Conservation (phyloP, 2,329 filamentous ascomycete genomes). For the Exophiala spinifera region DNA sequence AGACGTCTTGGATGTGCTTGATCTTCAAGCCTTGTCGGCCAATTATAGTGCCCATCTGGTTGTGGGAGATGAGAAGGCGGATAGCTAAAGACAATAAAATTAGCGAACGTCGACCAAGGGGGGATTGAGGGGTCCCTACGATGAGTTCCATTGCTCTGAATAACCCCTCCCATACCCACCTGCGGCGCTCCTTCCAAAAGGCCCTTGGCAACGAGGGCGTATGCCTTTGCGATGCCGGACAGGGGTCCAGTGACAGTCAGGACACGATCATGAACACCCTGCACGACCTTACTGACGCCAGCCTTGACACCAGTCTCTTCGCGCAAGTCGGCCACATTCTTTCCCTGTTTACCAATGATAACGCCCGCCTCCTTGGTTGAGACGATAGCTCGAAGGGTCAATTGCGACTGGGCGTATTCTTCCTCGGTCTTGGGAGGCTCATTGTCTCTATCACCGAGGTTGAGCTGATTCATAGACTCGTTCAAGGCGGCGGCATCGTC, state of each 20-base stretch:
- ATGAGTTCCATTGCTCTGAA: constrained; percentile 85
- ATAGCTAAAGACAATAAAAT: constrained; percentile 63
- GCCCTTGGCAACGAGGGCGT: constrained; percentile 86
- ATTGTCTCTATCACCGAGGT: constrained; percentile 62
- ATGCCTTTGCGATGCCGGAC: constrained; percentile 85
- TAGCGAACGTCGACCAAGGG: constrained; percentile 15
- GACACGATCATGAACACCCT: constrained; percentile 94
- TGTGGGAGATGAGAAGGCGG: constrained; percentile 97
- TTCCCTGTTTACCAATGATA: constrained; percentile 97
- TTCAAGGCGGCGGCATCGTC: constrained; percentile 58
- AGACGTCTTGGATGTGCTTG: constrained; percentile 97
- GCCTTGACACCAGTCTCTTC: constrained; percentile 98
- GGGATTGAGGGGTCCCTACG: constrained; percentile 59
- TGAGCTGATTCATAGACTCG: constrained; percentile 63
- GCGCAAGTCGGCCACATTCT: constrained; percentile 94
- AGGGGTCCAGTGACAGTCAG: constrained; percentile 90
- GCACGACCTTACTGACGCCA: constrained; percentile 97
- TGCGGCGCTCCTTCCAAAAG: constrained; percentile 89
- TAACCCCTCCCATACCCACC: constrained; percentile 91
- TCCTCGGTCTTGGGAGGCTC: constrained; percentile 89
- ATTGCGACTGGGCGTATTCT: constrained; percentile 87
- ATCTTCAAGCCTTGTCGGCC: constrained; percentile 95
- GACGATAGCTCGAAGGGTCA: constrained; percentile 95
- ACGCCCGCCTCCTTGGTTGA: constrained; percentile 98
- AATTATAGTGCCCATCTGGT: constrained; percentile 99